Evolutionary conservation across 108 stramenopile genomes (phyloP), one percentile per base, ranked within the genome.

Genomic region (Skeletonema potamos): DNA sequence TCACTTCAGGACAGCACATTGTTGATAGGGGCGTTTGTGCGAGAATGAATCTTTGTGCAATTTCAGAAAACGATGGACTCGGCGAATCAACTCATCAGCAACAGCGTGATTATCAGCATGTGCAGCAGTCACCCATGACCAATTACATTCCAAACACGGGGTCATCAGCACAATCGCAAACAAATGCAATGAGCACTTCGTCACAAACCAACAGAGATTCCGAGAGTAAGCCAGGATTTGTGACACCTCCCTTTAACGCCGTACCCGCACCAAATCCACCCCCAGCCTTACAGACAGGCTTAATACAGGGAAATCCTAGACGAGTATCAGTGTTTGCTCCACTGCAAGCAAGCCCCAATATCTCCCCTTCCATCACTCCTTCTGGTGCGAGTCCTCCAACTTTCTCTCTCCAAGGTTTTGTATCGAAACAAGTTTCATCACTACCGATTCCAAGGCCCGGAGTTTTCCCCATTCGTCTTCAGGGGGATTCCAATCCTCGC

Each of bases 31-130:
- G 59, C 8, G 48, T 80, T 2, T 60, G 72, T 6, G 62, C 62
- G 3, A 64, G 68, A 30, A 84, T 76, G 72, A 83, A 91, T 60
- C 64, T 94, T 2, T 91, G 88, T 43, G 84, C 93, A 26, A 94
- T 94, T 54, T 87, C 83, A 26, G 93, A 94, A 74, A 81, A 86
- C 51, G 90, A 89, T 58, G 86, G 64, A 37, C 12, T 30, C 0
- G 66, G 56, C 33, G 75, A 80, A 57, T 68, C 75, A 55, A 48
- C 32, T 65, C 30, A 72, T 10, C 17, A 80, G 28, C 57, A 43
- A 18, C 33, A 72, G 17, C 54, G 64, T 71, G 39, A 41, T 41
- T 15, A n/a, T 41, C 39, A 41, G 39, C 13, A 41, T 51, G 62
- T 18, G 54, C 62, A 24, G 69, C 81, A 6, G 81, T 41, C 39